Evolutionary conservation across 2,329 filamentous ascomycete species (phyloP).

Genomic region (Aureobasidium sp.): DNA sequence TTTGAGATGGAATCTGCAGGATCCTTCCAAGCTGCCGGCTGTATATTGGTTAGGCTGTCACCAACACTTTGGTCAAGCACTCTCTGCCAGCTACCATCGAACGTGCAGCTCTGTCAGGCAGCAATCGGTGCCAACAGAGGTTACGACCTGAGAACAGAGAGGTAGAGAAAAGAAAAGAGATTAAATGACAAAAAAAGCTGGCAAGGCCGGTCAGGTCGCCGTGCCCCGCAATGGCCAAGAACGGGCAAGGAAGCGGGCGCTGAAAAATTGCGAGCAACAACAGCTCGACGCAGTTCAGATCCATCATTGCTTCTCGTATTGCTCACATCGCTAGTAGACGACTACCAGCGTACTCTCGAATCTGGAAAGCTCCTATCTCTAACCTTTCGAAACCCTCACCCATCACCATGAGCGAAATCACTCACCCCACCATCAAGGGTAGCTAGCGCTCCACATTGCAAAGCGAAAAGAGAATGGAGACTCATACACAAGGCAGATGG

Average conservation of each 20-base stretch:
- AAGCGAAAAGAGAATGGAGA: constrained; percentile 17
- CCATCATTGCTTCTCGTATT: constrained; percentile 12
- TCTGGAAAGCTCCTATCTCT: background rate
- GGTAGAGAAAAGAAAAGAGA: background rate
- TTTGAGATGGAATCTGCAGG: too few species aligned
- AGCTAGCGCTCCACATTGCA: constrained; percentile 25
- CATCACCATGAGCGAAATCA: constrained; percentile 57
- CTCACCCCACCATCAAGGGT: constrained; percentile 73
- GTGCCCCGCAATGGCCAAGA: constrained; percentile 7
- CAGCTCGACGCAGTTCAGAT: background rate
- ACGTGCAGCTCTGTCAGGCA: background rate
- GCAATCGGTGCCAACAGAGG: background rate
- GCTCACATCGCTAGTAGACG: constrained; percentile 1
- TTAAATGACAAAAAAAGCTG: background rate
- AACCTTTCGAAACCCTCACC: background rate
- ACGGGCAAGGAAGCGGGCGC: background rate
- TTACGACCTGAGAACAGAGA: background rate
- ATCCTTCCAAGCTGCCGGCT: background rate
- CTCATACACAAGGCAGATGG: constrained; percentile 60
- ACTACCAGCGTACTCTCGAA: constrained; percentile 1
- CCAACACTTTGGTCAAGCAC: background rate
- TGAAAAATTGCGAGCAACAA: constrained; percentile 3
- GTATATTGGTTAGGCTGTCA: too few species aligned
- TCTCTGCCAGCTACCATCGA: background rate
- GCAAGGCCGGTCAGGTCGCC: background rate